Evolutionary conservation across 2,329 filamentous ascomycete species (phyloP).

Genomic region (Trichoderma sp.): DNA sequence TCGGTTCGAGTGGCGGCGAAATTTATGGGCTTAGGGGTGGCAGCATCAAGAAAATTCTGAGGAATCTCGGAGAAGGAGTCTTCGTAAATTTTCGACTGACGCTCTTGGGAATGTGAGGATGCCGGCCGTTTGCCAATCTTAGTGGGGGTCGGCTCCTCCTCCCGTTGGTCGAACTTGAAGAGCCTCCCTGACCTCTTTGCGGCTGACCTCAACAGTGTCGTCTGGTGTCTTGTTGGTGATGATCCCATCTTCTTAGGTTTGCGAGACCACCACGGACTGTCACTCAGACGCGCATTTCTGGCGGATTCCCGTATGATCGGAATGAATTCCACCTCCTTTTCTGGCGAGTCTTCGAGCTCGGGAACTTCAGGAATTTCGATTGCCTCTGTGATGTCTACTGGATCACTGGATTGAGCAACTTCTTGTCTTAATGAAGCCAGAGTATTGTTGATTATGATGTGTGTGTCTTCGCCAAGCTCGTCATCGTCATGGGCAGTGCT

Average conservation of each 20-base stretch:
- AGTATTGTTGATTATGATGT: conserved; percentile 55
- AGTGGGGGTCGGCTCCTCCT: conserved; percentile 19
- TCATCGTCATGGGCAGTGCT: conserved; percentile 34
- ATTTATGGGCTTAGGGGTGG: conserved; percentile 40
- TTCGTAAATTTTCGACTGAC: conserved; percentile 43
- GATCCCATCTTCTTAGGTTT: conserved; percentile 37
- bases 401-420: conserved; percentile 21
- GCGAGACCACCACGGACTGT: conserved; percentile 32
- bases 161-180: not conserved
- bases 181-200: conserved; percentile 27
- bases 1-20: conserved; percentile 9
- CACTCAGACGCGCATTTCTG: conserved; percentile 18
- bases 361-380: conserved; percentile 17
- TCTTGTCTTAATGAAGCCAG: conserved; percentile 49
- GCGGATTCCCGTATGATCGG: conserved; percentile 12
- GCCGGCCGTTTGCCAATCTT: not conserved
- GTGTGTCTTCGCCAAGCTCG: conserved; percentile 56
- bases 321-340: not conserved
- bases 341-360: not conserved
- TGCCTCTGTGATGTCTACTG: conserved; percentile 13
- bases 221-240: conserved; percentile 36
- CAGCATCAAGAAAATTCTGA: conserved; percentile 48
- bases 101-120: conserved; percentile 22
- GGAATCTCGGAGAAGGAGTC: conserved; percentile 60
- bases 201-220: conserved; percentile 33